A percentile compares a stretch with the other conserved stretches of the same genome.
Evolutionary conservation across 805 yeast species (phyloP).

Genomic region (Lipomyces starkeyi): DNA sequence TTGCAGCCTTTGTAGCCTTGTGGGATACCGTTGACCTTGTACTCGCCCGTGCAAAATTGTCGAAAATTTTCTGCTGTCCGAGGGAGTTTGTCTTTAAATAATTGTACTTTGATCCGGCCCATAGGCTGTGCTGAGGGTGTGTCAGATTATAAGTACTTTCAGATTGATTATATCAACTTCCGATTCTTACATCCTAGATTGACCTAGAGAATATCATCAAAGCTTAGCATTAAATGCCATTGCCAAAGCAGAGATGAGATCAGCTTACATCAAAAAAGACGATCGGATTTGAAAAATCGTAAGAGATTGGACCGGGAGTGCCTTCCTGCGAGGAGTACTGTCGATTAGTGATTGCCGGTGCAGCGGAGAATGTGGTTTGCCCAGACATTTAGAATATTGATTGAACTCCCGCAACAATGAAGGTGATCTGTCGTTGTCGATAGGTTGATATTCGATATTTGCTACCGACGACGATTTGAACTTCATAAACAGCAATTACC

Average conservation of each 20-base stretch:
- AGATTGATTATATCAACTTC: background rate
- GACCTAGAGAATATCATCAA: conserved; percentile 36
- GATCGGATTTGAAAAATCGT: conserved; percentile 44
- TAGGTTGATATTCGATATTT: background rate
- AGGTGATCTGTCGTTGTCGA: background rate
- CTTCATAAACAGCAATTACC: background rate
- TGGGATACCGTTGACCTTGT: conserved; percentile 49
- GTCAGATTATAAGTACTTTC: no score
- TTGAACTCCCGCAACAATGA: background rate
- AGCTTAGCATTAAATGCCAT: background rate
- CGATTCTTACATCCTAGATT: conserved; percentile 43
- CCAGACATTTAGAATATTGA: background rate
- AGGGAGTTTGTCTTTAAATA: conserved; percentile 52
- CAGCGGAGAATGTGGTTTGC: conserved; percentile 17
- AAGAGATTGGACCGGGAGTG: conserved; percentile 15
- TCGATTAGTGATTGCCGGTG: conserved; percentile 15
- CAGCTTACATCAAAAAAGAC: conserved; percentile 52
- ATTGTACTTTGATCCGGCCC: conserved; percentile 56
- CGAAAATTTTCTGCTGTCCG: conserved; percentile 58
- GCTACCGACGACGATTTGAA: no score
- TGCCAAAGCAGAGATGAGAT: conserved; percentile 16
- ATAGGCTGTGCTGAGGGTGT: conserved; percentile 41
- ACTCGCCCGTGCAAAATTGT: conserved; percentile 60
- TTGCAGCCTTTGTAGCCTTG: conserved; percentile 51
- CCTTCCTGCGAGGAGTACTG: conserved; percentile 5